These are phyloP conservation scores for Dalbergia cochinchinensis DNA, from an alignment of 306 rosid species.

Conservation along the genomic window DNA sequence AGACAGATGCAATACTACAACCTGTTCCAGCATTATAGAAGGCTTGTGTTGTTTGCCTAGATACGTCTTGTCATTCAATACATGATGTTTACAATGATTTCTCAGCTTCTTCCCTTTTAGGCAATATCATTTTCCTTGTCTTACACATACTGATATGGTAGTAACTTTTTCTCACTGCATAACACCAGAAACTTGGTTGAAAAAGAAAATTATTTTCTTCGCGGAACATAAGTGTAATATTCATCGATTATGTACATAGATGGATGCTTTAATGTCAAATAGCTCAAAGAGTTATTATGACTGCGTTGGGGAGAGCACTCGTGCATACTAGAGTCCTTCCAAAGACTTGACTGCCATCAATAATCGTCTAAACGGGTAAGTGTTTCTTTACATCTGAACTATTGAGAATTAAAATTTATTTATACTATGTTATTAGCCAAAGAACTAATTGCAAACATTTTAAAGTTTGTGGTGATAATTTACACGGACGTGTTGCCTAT, in stretches of 20 bases:
- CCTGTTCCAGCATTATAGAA: too few relatives aligned
- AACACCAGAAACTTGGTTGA: neutral
- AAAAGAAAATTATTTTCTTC: slow-evolving; percentile 7
- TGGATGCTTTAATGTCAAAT: slow-evolving; percentile 96
- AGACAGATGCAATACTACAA: too few relatives aligned
- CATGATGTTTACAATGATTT: too few relatives aligned
- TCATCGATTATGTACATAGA: slow-evolving; percentile 56
- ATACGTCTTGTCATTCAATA: too few relatives aligned
- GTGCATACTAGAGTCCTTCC: slow-evolving; percentile 98
- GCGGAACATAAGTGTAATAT: neutral
- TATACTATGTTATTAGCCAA: too few relatives aligned
- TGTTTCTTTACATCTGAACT: slow-evolving; percentile 13
- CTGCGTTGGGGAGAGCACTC: slow-evolving; percentile 98
- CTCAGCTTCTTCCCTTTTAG: too few relatives aligned
- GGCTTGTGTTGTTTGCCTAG: too few relatives aligned
- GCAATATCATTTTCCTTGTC: too few relatives aligned
- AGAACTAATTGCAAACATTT: too few relatives aligned
- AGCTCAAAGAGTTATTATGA: slow-evolving; percentile 97
- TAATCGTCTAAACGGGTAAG: slow-evolving; percentile 88
- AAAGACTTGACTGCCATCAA: slow-evolving; percentile 96
- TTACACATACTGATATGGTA: too few relatives aligned
- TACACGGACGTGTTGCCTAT: too few relatives aligned
- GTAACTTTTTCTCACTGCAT: neutral
- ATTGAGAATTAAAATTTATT: neutral
- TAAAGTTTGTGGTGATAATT: too few relatives aligned